phyloP scores from a whole-genome alignment of 1,284 basidiomycete species.

The Fomes fomentarius region DNA sequence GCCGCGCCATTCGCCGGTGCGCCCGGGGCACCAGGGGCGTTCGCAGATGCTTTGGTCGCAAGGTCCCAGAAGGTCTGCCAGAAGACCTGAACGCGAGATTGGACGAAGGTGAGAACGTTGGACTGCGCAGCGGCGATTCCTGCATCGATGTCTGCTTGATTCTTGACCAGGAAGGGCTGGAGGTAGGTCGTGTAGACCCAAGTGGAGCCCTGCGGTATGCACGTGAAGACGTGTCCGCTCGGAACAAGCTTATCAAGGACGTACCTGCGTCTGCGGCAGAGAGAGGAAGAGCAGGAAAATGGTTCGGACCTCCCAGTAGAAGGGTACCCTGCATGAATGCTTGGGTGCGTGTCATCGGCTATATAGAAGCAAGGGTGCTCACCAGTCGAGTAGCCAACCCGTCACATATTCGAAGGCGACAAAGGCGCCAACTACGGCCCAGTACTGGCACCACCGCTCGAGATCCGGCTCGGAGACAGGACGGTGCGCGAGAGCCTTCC shows the following conservation, averaged over 20 bases:
- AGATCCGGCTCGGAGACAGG: constrained; percentile 61
- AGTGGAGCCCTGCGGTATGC: constrained; percentile 63
- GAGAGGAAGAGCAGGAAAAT: constrained; percentile 73
- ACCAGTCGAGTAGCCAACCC: constrained; percentile 77
- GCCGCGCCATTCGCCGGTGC: not conserved
- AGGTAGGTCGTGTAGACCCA: constrained; percentile 71
- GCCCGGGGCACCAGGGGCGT: constrained; percentile 2
- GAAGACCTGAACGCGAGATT: constrained; percentile 48
- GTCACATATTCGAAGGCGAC: constrained; percentile 70
- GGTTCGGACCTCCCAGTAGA: constrained; percentile 79
- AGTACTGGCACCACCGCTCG: constrained; percentile 62
- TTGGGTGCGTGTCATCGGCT: not conserved
- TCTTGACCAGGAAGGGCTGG: constrained; percentile 65
- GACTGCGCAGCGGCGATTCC: constrained; percentile 57
- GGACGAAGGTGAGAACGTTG: constrained; percentile 55
- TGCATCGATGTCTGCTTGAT: constrained; percentile 71
- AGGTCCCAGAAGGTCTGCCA: constrained; percentile 49
- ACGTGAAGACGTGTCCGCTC: not conserved
- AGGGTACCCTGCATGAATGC: constrained; percentile 62
- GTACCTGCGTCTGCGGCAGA: constrained; percentile 75
- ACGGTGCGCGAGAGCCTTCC: constrained; percentile 65
- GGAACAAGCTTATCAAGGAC: constrained; percentile 1
- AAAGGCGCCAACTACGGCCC: constrained; percentile 66
- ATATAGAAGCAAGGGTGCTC: constrained; percentile 27
- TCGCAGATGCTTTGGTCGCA: constrained; percentile 43